These are phyloP conservation scores for Leptodermis oblonga DNA, from an alignment of 257 asterid genomes.

Conservation along the genomic window DNA sequence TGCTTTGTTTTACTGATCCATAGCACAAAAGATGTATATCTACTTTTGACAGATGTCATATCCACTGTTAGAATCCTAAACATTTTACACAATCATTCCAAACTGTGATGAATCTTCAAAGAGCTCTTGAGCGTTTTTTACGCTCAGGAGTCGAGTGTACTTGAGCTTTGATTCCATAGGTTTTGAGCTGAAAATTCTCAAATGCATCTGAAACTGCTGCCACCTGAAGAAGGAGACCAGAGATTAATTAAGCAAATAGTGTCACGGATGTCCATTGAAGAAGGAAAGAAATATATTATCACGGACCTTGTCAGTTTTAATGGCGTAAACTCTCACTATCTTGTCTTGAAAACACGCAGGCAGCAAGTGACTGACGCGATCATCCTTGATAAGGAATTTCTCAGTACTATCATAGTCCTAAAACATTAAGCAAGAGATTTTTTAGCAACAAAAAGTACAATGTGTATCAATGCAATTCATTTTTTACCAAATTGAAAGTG, in stretches of 20 bases:
- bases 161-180: conserved; percentile 69
- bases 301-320: conserved; percentile 61
- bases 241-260: background rate
- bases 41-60: no score
- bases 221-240: conserved; percentile 64
- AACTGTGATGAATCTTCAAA: background rate
- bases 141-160: conserved; percentile 79
- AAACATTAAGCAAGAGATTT: background rate
- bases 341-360: conserved; percentile 75
- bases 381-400: conserved; percentile 42
- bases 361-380: conserved; percentile 69
- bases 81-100: background rate
- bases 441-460: background rate
- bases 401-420: conserved; percentile 60
- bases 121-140: conserved; percentile 31
- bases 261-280: background rate
- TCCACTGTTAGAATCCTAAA: conserved; percentile 1
- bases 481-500: background rate
- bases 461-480: no score
- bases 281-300: background rate
- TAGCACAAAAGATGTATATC: background rate
- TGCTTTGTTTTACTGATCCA: background rate
- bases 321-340: conserved; percentile 85
- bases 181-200: conserved; percentile 66
- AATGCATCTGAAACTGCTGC: conserved; percentile 71